Conservation (phyloP, 2,329 filamentous ascomycete genomes). For the Penicillium sp. region DNA sequence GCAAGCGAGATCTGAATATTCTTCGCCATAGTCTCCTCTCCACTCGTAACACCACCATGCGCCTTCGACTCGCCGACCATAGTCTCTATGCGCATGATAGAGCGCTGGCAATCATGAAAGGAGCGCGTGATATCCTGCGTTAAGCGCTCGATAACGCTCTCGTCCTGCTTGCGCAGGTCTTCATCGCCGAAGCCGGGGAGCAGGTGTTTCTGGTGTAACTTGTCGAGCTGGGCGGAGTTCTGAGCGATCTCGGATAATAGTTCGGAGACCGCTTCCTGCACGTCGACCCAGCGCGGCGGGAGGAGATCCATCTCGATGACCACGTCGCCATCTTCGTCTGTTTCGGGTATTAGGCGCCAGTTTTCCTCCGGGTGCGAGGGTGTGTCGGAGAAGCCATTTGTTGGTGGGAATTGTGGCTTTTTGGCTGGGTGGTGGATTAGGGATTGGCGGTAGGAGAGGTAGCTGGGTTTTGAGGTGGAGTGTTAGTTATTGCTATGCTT, state of each 20-base stretch:
- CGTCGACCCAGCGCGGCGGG: conserved; percentile 91
- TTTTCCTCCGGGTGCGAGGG: conserved; percentile 64
- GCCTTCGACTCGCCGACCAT: conserved; percentile 81
- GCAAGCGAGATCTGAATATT: conserved; percentile 94
- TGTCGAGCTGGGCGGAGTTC: conserved; percentile 81
- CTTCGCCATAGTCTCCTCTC: conserved; percentile 92
- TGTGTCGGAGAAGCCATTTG: conserved; percentile 62
- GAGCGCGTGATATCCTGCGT: conserved; percentile 86
- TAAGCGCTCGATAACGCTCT: conserved; percentile 82
- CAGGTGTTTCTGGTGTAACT: conserved; percentile 94
- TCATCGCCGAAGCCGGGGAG: conserved; percentile 96
- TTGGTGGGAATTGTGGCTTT: conserved; percentile 68
- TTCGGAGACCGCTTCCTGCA: conserved; percentile 90
- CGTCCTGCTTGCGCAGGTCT: conserved; percentile 80
- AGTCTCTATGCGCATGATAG: conserved; percentile 81
- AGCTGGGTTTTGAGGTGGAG: conserved; percentile 55
- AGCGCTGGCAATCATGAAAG: conserved; percentile 86
- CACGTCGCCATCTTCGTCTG: conserved; percentile 79
- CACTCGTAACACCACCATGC: conserved; percentile 67
- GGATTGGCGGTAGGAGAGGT: conserved; percentile 98
- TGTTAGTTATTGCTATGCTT: conserved; percentile 13
- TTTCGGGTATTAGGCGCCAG: conserved; percentile 79
- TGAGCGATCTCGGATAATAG: conserved; percentile 75
- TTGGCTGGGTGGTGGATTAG: conserved; percentile 93
- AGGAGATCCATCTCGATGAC: conserved; percentile 98